Conservation (phyloP, 495 filamentous ascomycete species). For the Cenococcum geophilum region DNA sequence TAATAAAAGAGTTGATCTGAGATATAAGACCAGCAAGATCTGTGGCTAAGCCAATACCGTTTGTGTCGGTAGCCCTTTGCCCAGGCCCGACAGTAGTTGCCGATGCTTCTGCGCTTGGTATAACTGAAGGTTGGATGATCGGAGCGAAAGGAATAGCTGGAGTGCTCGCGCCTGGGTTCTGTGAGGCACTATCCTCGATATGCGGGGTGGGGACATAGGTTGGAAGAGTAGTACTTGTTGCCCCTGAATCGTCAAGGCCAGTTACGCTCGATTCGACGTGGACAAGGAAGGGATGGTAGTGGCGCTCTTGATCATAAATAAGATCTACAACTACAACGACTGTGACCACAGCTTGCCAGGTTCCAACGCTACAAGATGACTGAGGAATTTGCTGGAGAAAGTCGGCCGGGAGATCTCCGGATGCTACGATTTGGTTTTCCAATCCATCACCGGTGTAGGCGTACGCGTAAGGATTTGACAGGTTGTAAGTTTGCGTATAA, state of each 20-base stretch:
- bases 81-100: not conserved
- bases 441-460: conserved; percentile 9
- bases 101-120: not conserved
- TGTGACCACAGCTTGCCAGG: conserved; percentile 14
- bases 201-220: not conserved
- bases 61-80: not conserved
- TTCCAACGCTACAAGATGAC: conserved; percentile 19
- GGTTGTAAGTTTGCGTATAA: conserved; percentile 13
- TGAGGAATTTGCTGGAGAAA: conserved; percentile 26
- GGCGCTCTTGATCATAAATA: not conserved
- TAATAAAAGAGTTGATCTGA: conserved; percentile 3
- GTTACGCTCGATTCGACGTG: conserved; percentile 25
- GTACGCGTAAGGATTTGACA: conserved; percentile 13
- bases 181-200: not conserved
- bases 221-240: not conserved
- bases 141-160: not conserved
- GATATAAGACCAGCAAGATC: not conserved
- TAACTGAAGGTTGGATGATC: not conserved
- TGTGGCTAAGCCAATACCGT: not conserved
- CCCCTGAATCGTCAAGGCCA: not conserved
- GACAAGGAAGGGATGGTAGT: conserved; percentile 17
- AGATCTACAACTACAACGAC: conserved; percentile 26
- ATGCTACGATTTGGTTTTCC: conserved; percentile 12
- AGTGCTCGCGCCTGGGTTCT: not conserved
- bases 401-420: conserved; percentile 15